Base-by-base conservation (phyloP, 805 yeast species). In the Cyberlindnera samutprakarnensis region DNA sequence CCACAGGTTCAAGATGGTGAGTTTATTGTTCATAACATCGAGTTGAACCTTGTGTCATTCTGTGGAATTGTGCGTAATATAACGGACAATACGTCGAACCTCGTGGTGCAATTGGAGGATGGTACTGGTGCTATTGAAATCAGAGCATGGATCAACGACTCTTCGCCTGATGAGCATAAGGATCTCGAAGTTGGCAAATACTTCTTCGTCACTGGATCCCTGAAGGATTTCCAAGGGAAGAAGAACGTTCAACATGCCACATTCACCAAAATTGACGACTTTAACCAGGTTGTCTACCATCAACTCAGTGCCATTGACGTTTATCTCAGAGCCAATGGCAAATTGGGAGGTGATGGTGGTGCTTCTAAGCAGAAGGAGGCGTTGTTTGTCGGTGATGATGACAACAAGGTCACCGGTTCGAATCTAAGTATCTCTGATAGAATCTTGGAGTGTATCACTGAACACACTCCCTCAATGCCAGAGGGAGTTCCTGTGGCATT, bases 401-500 rank as follows among this genome's bases (percentile, higher is more conserved):
- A 60, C 14, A 48, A 47, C 7, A 36, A 41, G 27, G 60, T 55
- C 35, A 43, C 46, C 25, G 55, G 46, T 24, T 41, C 47, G 23
- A 52, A 47, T 24, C 42, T 41, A 27, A 58, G 35, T 18, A 51
- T 47, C 24, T 47, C 61, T n/a, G 77, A 73, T 30, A 61, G 54
- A 44, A 64, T 77, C 33, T 56, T 64, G 37, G 62, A 65, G 14
- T 65, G 72, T 31, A 61, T 76, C 37, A 56, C 64, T 45, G 66
- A 69, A 38, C 61, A 70, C 49, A 56, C 78, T 33, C 61, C 66
- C 39, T 60, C 67, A 31, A 79, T 76, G 82, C 71, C 66, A 28
- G 87, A 81, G 51, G 90, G 90, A 44, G 86, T 81, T n/a, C 86
- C 84, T 15, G 61, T 74, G 10, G 70, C 68, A 35, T 63, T 72